Conservation (phyloP, 164 flowering plant genomes). For the Vitis labrusca region DNA sequence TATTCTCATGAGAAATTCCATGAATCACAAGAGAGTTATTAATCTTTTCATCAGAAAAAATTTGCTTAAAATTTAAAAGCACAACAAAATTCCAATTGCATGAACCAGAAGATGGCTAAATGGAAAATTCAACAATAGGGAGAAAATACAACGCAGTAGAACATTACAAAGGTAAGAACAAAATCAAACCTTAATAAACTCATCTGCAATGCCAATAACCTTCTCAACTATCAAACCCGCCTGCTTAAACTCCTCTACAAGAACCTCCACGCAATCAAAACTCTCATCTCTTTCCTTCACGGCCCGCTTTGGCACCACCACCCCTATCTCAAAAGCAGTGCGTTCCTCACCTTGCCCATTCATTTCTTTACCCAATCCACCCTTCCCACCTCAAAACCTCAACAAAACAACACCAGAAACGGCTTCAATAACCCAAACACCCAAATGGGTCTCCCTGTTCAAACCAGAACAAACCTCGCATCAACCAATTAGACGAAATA, state of each 20-base stretch:
- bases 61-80: no score
- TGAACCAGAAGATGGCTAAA: constrained; percentile 3
- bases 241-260: constrained; percentile 60
- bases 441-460: constrained; percentile 9
- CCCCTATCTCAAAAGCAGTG: constrained; percentile 61
- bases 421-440: not conserved
- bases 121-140: not conserved
- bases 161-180: not conserved
- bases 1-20: not conserved
- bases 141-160: not conserved
- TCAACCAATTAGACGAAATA: not conserved
- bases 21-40: not conserved
- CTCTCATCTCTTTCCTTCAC: constrained; percentile 26
- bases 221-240: constrained; percentile 67
- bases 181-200: constrained; percentile 71
- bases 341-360: constrained; percentile 37
- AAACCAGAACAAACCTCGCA: not conserved
- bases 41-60: not conserved
- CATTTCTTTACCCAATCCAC: constrained; percentile 29
- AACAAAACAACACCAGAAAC: not conserved
- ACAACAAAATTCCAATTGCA: not conserved
- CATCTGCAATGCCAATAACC: constrained; percentile 66
- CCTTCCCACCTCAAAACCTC: not conserved
- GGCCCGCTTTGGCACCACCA: constrained; percentile 64
- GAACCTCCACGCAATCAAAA: constrained; percentile 58